These are phyloP conservation scores for Hypoxylon sp. DNA, from an alignment of 2,329 filamentous ascomycete species.

Conservation along the genomic window DNA sequence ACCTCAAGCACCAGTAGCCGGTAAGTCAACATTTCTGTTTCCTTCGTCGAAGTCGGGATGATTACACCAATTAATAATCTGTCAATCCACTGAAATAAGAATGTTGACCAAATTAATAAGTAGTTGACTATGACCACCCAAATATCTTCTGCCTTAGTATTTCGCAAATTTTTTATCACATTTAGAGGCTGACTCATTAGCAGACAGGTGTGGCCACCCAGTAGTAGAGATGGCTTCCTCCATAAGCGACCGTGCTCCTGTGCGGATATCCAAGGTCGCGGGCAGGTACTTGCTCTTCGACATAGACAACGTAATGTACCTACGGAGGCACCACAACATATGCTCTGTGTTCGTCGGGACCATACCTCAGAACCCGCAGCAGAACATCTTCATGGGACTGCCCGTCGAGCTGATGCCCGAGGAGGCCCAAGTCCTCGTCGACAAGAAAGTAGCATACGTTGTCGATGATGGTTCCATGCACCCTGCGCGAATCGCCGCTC, in stretches of 20 bases:
- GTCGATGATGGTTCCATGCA: slow-evolving; percentile 88
- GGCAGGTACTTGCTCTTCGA: slow-evolving; percentile 92
- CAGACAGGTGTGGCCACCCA: slow-evolving; percentile 11
- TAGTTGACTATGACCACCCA: slow-evolving; percentile 51
- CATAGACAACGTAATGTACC: slow-evolving; percentile 79
- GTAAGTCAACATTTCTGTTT: slow-evolving; percentile 43
- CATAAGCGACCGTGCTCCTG: slow-evolving; percentile 51
- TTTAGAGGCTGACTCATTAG: slow-evolving; percentile 39
- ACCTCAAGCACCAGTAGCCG: slow-evolving; percentile 37
- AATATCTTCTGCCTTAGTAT: slow-evolving; percentile 35
- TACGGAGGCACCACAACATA: slow-evolving; percentile 85
- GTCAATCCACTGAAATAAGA: slow-evolving; percentile 76
- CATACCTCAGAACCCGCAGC: slow-evolving; percentile 90
- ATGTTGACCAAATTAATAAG: slow-evolving; percentile 65
- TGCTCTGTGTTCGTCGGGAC: slow-evolving; percentile 89
- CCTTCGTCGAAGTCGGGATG: slow-evolving; percentile 59
- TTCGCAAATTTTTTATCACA: slow-evolving; percentile 21
- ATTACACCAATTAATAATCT: slow-evolving; percentile 76
- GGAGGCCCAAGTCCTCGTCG: slow-evolving; percentile 85
- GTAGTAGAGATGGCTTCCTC: slow-evolving; percentile 38
- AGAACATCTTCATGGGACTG: slow-evolving; percentile 92
- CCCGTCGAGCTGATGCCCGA: slow-evolving; percentile 92
- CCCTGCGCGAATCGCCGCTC: slow-evolving; percentile 69
- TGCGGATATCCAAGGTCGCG: slow-evolving; percentile 84
- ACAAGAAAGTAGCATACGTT: slow-evolving; percentile 80